Evolutionary conservation across 768 basidiomycete species (phyloP).

Genomic region (Austroboletus festivus): DNA sequence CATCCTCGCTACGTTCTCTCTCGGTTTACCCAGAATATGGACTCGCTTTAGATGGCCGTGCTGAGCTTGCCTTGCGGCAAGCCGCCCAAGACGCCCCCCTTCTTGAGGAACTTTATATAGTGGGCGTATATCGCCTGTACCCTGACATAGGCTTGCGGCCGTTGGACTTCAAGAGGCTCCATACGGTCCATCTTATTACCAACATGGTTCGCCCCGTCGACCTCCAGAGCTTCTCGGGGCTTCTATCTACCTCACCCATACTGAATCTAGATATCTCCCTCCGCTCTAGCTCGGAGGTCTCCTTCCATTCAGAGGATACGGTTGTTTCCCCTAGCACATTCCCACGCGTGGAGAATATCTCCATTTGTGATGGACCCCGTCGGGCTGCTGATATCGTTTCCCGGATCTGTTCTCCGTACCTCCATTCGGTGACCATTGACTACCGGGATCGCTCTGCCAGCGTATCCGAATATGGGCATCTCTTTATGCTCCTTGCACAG

Average conservation of each 20-base stretch:
- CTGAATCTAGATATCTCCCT: conserved; percentile 5
- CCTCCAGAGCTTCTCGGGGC: conserved; percentile 3
- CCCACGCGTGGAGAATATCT: conserved; percentile 2
- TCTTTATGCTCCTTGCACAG: conserved; percentile 6
- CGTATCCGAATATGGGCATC: conserved; percentile 1
- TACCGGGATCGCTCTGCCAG: conserved; percentile 1
- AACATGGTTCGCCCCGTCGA: conserved; percentile 9
- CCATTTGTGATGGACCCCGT: conserved; percentile 6
- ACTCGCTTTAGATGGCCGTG: conserved; percentile 9
- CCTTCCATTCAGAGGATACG: not conserved
- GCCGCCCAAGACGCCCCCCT: conserved; percentile 13
- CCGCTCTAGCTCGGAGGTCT: conserved; percentile 1
- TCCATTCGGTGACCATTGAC: conserved; percentile 7
- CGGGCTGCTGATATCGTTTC: conserved; percentile 7
- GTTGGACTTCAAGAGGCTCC: conserved; percentile 8
- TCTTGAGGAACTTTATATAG: conserved; percentile 9
- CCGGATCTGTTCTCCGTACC: conserved; percentile 8
- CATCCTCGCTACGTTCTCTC: conserved; percentile 11
- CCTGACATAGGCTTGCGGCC: not conserved
- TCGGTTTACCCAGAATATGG: conserved; percentile 12
- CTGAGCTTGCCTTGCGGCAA: conserved; percentile 14
- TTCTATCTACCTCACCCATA: conserved; percentile 8
- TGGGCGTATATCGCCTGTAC: conserved; percentile 2
- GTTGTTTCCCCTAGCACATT: not conserved
- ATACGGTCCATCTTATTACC: conserved; percentile 6